These are phyloP conservation scores for Plasmodium gaboni DNA, from an alignment of 169 alveolate genomes.

Conservation along the genomic window DNA sequence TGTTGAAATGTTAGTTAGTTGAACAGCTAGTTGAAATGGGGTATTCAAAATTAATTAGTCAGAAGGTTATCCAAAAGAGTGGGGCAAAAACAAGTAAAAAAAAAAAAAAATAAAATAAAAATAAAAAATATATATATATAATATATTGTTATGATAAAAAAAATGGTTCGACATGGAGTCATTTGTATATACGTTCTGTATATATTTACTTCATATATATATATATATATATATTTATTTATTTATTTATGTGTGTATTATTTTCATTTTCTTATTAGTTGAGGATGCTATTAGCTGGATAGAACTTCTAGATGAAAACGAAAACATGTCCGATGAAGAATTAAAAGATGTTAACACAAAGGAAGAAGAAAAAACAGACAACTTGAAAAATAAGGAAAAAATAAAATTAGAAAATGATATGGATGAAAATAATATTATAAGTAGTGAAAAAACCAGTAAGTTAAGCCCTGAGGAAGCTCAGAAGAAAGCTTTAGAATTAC, in stretches of 20 bases:
- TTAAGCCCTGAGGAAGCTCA: constrained; percentile 73
- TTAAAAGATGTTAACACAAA: not conserved
- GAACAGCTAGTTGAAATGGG: constrained; percentile 64
- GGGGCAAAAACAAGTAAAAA: constrained; percentile 68
- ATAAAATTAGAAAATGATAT: not conserved
- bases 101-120: not conserved
- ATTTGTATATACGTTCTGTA: too few species aligned
- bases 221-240: not conserved
- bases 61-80: constrained; percentile 38
- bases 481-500: constrained; percentile 64
- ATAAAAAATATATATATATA: not conserved
- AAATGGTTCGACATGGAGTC: too few species aligned
- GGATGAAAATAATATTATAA: not conserved
- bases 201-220: too few species aligned
- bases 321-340: not conserved
- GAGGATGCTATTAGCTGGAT: constrained; percentile 73
- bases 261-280: constrained; percentile 8
- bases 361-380: not conserved
- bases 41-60: constrained; percentile 40
- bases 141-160: not conserved
- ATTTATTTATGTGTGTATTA: not conserved
- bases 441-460: constrained; percentile 16
- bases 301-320: constrained; percentile 39
- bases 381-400: not conserved
- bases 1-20: constrained; percentile 21